phyloP scores from a whole-genome alignment of 768 basidiomycete species.

The Leccinum longicurvipes region DNA sequence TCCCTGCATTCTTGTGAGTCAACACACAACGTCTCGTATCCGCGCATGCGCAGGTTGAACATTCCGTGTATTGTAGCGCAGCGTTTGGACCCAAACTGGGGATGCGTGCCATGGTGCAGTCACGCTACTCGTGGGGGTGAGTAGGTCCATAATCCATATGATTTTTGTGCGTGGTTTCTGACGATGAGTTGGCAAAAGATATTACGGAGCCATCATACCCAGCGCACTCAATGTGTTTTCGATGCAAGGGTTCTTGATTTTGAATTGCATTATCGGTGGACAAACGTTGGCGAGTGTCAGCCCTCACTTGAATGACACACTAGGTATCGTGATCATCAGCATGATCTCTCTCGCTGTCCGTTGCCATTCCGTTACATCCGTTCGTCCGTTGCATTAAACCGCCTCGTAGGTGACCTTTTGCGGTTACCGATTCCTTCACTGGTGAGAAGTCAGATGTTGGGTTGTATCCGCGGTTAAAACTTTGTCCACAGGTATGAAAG shows the following conservation, averaged over 20 bases:
- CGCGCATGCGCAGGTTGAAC: neutral
- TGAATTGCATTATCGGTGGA: conserved; percentile 62
- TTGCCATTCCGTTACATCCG: neutral
- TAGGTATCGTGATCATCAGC: conserved; percentile 33
- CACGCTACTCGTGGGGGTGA: conserved; percentile 52
- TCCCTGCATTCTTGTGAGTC: conserved; percentile 40
- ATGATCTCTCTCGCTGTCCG: conserved; percentile 31
- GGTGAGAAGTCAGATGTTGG: conserved; percentile 32
- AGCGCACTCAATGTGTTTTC: conserved; percentile 48
- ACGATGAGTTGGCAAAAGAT: conserved; percentile 26
- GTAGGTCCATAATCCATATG: conserved; percentile 5
- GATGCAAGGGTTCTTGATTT: conserved; percentile 53
- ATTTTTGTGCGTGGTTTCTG: conserved; percentile 7
- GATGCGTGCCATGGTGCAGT: conserved; percentile 55
- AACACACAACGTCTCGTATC: neutral
- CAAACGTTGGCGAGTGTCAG: conserved; percentile 54
- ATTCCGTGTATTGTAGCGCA: conserved; percentile 30
- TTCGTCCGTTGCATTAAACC: neutral
- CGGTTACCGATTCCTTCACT: conserved; percentile 59
- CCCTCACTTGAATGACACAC: conserved; percentile 25
- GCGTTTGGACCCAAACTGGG: conserved; percentile 55
- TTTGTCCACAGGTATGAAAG: conserved; percentile 59
- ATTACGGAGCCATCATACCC: conserved; percentile 37
- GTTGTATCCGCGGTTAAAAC: neutral
- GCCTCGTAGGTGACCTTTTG: conserved; percentile 53